Percentiles rank a stretch among this genome's conserved stretches.
These are phyloP conservation scores for Macrocystidia cucumis DNA, from an alignment of 1,284 basidiomycete genomes.

Conservation along the genomic window DNA sequence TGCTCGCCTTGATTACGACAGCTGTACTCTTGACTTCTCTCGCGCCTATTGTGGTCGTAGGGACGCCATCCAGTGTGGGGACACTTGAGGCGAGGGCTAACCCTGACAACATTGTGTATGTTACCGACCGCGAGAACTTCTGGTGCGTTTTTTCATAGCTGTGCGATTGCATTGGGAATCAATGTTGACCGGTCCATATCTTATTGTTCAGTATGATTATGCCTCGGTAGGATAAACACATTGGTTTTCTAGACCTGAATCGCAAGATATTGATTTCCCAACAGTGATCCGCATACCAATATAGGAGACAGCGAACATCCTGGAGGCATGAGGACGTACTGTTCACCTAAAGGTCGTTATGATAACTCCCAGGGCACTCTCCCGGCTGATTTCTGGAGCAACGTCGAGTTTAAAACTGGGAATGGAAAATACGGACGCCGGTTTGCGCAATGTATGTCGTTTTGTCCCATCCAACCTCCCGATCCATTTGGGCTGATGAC, in stretches of 20 bases:
- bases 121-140: not conserved
- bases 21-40: too few relatives aligned
- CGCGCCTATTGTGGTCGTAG: too few relatives aligned
- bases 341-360: conserved; percentile 26
- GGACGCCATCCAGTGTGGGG: too few relatives aligned
- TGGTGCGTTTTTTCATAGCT: not conserved
- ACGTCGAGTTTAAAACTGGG: conserved; percentile 33
- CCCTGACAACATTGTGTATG: not conserved
- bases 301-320: conserved; percentile 40
- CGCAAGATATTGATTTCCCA: not conserved
- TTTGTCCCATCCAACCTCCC: not conserved
- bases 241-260: not conserved
- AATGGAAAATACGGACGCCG: conserved; percentile 24
- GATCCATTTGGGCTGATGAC: not conserved
- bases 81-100: not conserved
- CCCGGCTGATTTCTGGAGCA: conserved; percentile 33
- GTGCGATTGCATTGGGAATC: too few relatives aligned
- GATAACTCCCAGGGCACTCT: conserved; percentile 29
- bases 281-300: conserved; percentile 32
- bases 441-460: conserved; percentile 30
- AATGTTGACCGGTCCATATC: not conserved
- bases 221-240: not conserved
- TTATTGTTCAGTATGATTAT: not conserved
- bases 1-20: too few relatives aligned
- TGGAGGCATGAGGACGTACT: conserved; percentile 38